These are phyloP conservation scores for Dipodascus albidus DNA, from an alignment of 805 yeast species.

Conservation along the genomic window DNA sequence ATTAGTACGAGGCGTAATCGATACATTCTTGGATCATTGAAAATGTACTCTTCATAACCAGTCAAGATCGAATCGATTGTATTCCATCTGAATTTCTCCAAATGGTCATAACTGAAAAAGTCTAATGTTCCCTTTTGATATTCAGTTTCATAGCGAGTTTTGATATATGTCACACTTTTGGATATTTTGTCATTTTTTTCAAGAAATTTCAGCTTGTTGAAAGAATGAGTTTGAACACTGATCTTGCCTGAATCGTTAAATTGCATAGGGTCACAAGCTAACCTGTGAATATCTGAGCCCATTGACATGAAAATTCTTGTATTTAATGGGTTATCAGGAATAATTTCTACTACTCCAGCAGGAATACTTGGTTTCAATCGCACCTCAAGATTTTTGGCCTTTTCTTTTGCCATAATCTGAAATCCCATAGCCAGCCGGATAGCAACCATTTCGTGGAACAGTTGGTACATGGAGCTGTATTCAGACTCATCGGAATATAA, in stretches of 20 bases:
- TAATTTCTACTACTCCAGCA: conserved; percentile 43
- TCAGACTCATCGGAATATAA: conserved; percentile 47
- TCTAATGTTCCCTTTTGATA: conserved; percentile 33
- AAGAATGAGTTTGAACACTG: conserved; percentile 61
- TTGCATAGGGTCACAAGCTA: conserved; percentile 43
- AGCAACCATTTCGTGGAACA: conserved; percentile 80
- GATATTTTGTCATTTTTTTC: conserved; percentile 22
- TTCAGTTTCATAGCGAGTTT: conserved; percentile 66
- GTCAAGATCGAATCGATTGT: conserved; percentile 84
- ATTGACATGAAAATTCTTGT: conserved; percentile 63
- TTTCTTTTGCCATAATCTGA: conserved; percentile 72
- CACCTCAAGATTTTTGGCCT: conserved; percentile 54
- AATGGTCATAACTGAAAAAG: conserved; percentile 23
- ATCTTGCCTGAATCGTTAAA: conserved; percentile 46
- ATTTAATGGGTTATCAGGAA: conserved; percentile 32
- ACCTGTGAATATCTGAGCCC: conserved; percentile 77
- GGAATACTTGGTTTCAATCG: conserved; percentile 45
- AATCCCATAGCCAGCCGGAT: conserved; percentile 77
- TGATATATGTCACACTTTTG: conserved; percentile 40
- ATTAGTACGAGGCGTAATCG: conserved; percentile 75
- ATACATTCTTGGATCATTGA: conserved; percentile 43
- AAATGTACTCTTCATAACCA: conserved; percentile 68
- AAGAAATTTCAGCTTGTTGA: conserved; percentile 2
- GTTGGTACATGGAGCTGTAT: conserved; percentile 41
- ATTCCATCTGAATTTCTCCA: conserved; percentile 67